phyloP scores from a whole-genome alignment of 495 filamentous ascomycete genomes.

The Tuber melanosporum region DNA sequence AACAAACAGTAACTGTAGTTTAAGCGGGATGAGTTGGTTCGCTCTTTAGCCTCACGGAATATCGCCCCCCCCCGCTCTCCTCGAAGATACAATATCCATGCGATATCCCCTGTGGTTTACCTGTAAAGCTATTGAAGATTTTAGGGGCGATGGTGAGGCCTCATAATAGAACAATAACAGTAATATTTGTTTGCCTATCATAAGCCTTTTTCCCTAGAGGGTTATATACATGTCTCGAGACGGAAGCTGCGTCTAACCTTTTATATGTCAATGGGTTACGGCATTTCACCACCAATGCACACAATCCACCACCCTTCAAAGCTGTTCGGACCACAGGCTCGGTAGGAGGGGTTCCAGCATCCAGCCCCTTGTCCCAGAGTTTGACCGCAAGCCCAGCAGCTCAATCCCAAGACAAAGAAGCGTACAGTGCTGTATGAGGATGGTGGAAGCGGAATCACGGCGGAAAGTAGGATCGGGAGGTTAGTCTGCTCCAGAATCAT shows the following conservation, averaged over 20 bases:
- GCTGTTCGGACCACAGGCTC: neutral
- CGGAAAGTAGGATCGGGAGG: constrained; percentile 71
- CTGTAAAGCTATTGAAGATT: neutral
- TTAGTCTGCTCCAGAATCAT: constrained; percentile 52
- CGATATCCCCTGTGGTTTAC: neutral
- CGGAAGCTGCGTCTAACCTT: neutral
- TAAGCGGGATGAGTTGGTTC: neutral
- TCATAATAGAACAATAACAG: neutral
- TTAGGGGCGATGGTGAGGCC: neutral
- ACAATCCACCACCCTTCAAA: neutral
- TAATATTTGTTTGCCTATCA: neutral
- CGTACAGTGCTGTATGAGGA: neutral
- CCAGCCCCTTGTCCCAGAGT: neutral
- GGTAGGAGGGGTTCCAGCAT: neutral
- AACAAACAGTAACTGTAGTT: neutral
- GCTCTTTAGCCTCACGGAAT: neutral
- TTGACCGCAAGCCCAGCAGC: neutral
- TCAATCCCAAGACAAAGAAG: neutral
- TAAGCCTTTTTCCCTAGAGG: neutral
- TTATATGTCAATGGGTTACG: neutral
- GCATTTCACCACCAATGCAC: neutral
- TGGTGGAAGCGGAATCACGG: constrained; percentile 62
- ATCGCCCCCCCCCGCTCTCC: neutral
- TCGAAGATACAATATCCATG: neutral
- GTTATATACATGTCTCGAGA: neutral